Evolutionary conservation across 805 yeast genomes (phyloP), one percentile per base, ranked within the genome.

Genomic region (Jamesozyma gamospora): DNA sequence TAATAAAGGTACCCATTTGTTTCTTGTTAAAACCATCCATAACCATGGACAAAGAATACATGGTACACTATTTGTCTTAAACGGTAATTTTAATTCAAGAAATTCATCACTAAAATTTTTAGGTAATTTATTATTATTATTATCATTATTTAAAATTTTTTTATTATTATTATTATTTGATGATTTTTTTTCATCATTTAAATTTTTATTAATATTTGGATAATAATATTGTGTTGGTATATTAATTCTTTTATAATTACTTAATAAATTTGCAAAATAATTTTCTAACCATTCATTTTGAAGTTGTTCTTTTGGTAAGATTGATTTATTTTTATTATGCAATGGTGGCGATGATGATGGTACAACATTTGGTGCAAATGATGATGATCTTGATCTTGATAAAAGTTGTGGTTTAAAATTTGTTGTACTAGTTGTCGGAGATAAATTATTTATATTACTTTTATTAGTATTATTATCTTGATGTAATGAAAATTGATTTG

Each of bases 201-300:
- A 31, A 4, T 11, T n/a, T 5, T 27, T 26, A 10, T 35, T 14
- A 11, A n/a, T 26, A 13, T 35, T 37, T 30, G 46, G 48, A 21
- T 45, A 29, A 25, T 41, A 47, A 37, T 42, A 53, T 42, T 53
- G 56, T 4, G 56, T 50, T 1, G 59, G 57, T 16, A 55, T 35
- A 13, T 39, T 40, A 10, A 58, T 34, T 28, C 41, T 49, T 35
- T 45, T 48, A 40, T 49, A 57, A 42, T 58, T 58, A 25, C 42
- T 50, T 11, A 58, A 36, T 13, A 36, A 41, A 12, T 47, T 42
- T 18, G 49, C 40, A 28, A 47, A 56, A 34, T 51, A 47, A 34
- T 52, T 45, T 32, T 55, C 63, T 31, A 57, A 39, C 52, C 54
- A 53, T 16, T 41, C 44, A 36, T 48, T 54, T 34, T 54, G 51